Conservation (phyloP, 495 filamentous ascomycete species). For the Podospora pseudopauciseta region DNA sequence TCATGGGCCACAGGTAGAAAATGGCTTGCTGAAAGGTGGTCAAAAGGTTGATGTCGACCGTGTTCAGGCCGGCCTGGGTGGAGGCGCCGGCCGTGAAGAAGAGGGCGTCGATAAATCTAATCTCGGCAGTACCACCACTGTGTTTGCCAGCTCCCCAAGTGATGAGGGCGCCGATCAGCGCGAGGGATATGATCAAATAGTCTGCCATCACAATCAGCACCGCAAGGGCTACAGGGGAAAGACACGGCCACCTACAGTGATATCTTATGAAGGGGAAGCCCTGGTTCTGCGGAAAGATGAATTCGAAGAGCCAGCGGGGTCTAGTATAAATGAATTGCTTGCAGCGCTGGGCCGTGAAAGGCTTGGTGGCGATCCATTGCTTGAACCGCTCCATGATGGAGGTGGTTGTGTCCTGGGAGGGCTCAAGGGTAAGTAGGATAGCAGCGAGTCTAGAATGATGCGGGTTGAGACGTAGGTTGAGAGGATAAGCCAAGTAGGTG, state of each 20-base stretch:
- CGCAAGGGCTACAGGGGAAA: neutral
- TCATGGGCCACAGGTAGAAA: slow-evolving; percentile 65
- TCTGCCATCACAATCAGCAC: slow-evolving; percentile 45
- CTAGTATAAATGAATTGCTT: neutral
- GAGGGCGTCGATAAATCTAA: slow-evolving; percentile 84
- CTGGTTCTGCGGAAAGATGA: neutral
- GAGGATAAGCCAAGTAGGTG: neutral
- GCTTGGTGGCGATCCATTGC: neutral
- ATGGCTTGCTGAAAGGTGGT: slow-evolving; percentile 73
- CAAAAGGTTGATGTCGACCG: slow-evolving; percentile 71
- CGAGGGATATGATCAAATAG: slow-evolving; percentile 68
- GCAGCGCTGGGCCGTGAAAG: neutral
- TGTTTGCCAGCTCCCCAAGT: slow-evolving; percentile 51
- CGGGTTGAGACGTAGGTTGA: neutral
- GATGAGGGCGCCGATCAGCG: slow-evolving; percentile 69
- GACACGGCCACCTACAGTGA: neutral
- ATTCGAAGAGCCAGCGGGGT: neutral
- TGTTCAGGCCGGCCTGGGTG: slow-evolving; percentile 91
- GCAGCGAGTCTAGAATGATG: neutral
- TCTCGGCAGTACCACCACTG: slow-evolving; percentile 35
- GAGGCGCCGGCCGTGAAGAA: slow-evolving; percentile 76
- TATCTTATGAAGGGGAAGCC: neutral
- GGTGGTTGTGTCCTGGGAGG: too few relatives aligned
- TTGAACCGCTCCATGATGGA: neutral
- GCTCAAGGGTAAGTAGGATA: neutral